These are phyloP conservation scores for Yarrowia sp. DNA, from an alignment of 805 yeast genomes.

Conservation along the genomic window DNA sequence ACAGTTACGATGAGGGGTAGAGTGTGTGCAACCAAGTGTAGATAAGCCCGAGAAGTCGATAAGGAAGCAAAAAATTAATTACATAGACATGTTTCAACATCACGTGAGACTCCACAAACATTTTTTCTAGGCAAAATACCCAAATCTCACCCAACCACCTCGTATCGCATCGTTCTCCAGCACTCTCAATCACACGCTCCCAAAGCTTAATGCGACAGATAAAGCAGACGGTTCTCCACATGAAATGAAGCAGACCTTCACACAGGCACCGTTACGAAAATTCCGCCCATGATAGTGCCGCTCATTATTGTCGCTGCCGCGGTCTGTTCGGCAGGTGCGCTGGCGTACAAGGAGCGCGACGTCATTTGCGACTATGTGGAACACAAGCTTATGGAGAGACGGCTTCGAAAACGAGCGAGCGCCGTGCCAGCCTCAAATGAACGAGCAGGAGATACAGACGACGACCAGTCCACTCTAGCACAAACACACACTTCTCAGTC, in stretches of 20 bases:
- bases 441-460: neutral
- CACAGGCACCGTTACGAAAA: neutral
- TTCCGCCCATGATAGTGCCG: constrained; percentile 23
- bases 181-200: neutral
- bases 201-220: constrained; percentile 1
- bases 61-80: too few relatives aligned
- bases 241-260: neutral
- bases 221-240: neutral
- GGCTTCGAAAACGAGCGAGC: constrained; percentile 5
- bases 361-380: constrained; percentile 19
- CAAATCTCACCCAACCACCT: too few relatives aligned
- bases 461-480: neutral
- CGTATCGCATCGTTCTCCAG: too few relatives aligned
- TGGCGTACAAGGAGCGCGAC: constrained; percentile 22
- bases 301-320: constrained; percentile 24
- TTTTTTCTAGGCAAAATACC: too few relatives aligned
- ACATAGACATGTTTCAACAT: too few relatives aligned
- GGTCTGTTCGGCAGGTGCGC: constrained; percentile 24
- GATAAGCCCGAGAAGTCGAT: too few relatives aligned
- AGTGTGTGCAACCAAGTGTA: neutral
- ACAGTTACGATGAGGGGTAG: neutral
- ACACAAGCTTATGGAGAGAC: constrained; percentile 20
- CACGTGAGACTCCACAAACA: too few relatives aligned
- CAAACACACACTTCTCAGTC: neutral
- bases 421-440: constrained; percentile 16